Percentiles rank a stretch among this genome's conserved stretches.
Evolutionary conservation across 139 green algal species (phyloP).

Genomic region (Picochlorum sp.): DNA sequence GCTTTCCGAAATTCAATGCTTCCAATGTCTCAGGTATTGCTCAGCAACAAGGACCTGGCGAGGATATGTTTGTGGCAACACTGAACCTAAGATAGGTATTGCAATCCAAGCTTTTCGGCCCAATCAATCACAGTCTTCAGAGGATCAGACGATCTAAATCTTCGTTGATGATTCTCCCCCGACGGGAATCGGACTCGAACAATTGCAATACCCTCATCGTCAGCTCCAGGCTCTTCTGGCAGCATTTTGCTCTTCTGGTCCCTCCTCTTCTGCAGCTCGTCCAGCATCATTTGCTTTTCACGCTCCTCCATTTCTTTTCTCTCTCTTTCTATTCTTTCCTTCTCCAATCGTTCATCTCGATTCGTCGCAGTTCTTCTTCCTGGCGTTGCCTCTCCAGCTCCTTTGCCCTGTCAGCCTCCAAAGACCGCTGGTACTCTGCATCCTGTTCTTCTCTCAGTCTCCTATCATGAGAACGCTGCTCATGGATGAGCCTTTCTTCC

Average conservation of each 20-base stretch:
- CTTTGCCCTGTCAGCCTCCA: constrained; percentile 49
- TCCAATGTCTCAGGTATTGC: constrained; percentile 22
- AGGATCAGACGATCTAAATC: constrained; percentile 35
- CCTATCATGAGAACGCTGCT: constrained; percentile 40
- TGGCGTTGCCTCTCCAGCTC: constrained; percentile 18
- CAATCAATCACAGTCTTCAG: constrained; percentile 56
- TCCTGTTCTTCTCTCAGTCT: constrained; percentile 67
- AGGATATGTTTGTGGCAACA: constrained; percentile 64
- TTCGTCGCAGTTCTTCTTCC: constrained; percentile 1
- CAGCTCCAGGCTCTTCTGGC: constrained; percentile 36
- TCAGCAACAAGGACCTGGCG: constrained; percentile 23
- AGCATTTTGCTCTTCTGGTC: constrained; percentile 21
- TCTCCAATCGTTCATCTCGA: constrained; percentile 4
- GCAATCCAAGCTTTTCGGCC: constrained; percentile 56
- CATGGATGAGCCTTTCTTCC: constrained; percentile 18
- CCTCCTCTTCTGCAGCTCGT: constrained; percentile 24
- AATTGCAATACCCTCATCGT: constrained; percentile 16
- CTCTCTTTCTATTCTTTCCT: constrained; percentile 27
- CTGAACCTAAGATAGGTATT: constrained; percentile 38
- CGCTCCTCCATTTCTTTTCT: constrained; percentile 18
- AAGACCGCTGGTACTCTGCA: constrained; percentile 56
- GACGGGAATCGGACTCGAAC: constrained; percentile 60
- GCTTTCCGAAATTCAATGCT: constrained; percentile 44
- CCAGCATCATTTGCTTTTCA: no score
- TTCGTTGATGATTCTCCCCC: constrained; percentile 50